Evolutionary conservation across 805 yeast species (phyloP).

Genomic region (Zygosaccharomyces gambellarensis): DNA sequence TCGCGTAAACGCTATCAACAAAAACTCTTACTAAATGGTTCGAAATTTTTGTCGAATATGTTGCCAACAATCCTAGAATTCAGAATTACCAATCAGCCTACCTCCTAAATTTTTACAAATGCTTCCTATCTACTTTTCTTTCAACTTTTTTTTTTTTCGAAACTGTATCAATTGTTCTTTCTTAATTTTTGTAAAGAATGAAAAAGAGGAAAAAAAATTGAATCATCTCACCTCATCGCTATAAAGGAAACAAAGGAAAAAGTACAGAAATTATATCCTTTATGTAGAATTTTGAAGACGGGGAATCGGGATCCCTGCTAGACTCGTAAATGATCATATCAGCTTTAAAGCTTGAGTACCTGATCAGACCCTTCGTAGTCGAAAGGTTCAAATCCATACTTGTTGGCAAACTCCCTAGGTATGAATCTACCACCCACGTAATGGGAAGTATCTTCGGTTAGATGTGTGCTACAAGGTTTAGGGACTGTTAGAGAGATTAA

Average conservation of each 20-base stretch:
- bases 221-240: background rate
- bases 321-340: background rate
- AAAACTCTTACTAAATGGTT: background rate
- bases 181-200: background rate
- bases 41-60: background rate
- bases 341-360: slow-evolving; percentile 37
- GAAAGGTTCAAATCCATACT: slow-evolving; percentile 67
- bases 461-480: slow-evolving; percentile 68
- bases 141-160: background rate
- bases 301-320: background rate
- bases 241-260: background rate
- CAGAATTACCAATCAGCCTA: background rate
- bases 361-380: slow-evolving; percentile 56
- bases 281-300: no score
- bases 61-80: background rate
- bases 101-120: background rate
- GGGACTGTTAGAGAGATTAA: slow-evolving; percentile 90
- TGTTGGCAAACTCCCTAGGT: slow-evolving; percentile 56
- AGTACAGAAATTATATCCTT: background rate
- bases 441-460: slow-evolving; percentile 47
- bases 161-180: background rate
- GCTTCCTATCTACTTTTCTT: background rate
- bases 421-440: slow-evolving; percentile 91
- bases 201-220: slow-evolving; percentile 3
- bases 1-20: slow-evolving; percentile 4